phyloP scores from a whole-genome alignment of 2,329 filamentous ascomycete genomes.

The Pseudogymnoascus sp. region DNA sequence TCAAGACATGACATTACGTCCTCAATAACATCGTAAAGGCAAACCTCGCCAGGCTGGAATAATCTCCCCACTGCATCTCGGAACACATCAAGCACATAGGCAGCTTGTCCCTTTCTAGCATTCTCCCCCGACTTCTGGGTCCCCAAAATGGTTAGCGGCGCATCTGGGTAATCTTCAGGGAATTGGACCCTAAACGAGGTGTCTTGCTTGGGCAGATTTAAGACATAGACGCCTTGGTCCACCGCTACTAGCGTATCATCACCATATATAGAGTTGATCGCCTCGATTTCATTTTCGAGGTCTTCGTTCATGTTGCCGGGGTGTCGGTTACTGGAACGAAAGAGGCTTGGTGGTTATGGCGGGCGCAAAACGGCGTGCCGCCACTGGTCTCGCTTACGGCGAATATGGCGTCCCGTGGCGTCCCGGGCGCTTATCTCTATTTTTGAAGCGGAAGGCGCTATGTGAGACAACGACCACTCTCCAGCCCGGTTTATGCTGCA shows the following conservation, averaged over 20 bases:
- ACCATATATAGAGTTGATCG: conserved; percentile 78
- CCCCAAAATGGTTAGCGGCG: conserved; percentile 63
- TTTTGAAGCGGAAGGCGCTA: conserved; percentile 1
- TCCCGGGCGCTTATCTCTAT: conserved; percentile 6
- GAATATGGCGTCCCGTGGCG: neutral
- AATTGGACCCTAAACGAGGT: conserved; percentile 59
- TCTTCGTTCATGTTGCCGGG: conserved; percentile 25
- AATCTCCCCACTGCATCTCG: conserved; percentile 56
- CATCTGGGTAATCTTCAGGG: conserved; percentile 63
- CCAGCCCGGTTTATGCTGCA: neutral
- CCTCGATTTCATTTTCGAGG: conserved; percentile 65
- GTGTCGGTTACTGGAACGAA: neutral
- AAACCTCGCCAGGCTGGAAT: conserved; percentile 67
- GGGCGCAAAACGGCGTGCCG: neutral
- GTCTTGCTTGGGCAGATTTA: conserved; percentile 54
- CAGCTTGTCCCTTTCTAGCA: conserved; percentile 62
- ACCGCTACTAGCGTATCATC: conserved; percentile 48
- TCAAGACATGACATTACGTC: conserved; percentile 40
- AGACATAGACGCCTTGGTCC: conserved; percentile 41
- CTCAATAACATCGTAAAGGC: conserved; percentile 86
- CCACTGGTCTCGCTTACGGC: conserved; percentile 3
- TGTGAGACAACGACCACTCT: neutral
- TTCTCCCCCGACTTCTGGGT: conserved; percentile 67
- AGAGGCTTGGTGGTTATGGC: neutral
- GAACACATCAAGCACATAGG: conserved; percentile 59